These are phyloP conservation scores for Croton setiger DNA, from an alignment of 441 rosid genomes.

Conservation along the genomic window DNA sequence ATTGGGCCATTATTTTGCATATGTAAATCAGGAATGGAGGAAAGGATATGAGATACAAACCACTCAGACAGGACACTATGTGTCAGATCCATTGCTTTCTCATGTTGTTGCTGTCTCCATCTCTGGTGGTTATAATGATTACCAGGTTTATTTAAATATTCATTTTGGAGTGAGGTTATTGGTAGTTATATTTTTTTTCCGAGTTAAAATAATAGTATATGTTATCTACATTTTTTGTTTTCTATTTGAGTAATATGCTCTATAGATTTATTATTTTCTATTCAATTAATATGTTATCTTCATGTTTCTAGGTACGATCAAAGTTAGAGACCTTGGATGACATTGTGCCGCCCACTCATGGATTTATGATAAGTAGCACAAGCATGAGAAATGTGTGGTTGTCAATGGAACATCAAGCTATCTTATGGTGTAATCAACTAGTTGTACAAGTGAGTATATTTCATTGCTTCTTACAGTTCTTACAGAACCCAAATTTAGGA, in stretches of 20 bases:
- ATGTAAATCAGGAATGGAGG: slow-evolving; percentile 82
- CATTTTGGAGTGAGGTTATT: slow-evolving; percentile 1
- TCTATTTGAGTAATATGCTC: not conserved
- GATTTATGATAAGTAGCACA: slow-evolving; percentile 86
- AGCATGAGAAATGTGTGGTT: slow-evolving; percentile 95
- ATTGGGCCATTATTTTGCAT: slow-evolving; percentile 75
- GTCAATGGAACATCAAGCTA: slow-evolving; percentile 99
- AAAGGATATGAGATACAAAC: slow-evolving; percentile 64
- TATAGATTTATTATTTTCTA: not conserved
- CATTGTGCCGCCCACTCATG: slow-evolving; percentile 90
- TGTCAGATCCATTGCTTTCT: slow-evolving; percentile 67
- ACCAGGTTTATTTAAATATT: slow-evolving; percentile 54
- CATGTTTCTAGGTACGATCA: slow-evolving; percentile 64
- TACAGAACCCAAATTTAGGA: slow-evolving; percentile 14
- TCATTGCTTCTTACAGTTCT: slow-evolving; percentile 3
- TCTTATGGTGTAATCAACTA: slow-evolving; percentile 96
- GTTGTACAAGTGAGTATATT: slow-evolving; percentile 83
- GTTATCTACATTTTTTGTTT: not conserved
- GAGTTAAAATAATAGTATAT: not conserved
- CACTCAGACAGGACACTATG: slow-evolving; percentile 43
- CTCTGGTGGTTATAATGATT: slow-evolving; percentile 89
- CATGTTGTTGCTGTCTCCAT: slow-evolving; percentile 77
- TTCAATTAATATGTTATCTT: not conserved
- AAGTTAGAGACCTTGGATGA: slow-evolving; percentile 80
- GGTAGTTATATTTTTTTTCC: not conserved